A percentile compares a stretch with the other conserved stretches of the same genome.
phyloP scores from a whole-genome alignment of 768 basidiomycete species.

The Phylloporus scabripes region DNA sequence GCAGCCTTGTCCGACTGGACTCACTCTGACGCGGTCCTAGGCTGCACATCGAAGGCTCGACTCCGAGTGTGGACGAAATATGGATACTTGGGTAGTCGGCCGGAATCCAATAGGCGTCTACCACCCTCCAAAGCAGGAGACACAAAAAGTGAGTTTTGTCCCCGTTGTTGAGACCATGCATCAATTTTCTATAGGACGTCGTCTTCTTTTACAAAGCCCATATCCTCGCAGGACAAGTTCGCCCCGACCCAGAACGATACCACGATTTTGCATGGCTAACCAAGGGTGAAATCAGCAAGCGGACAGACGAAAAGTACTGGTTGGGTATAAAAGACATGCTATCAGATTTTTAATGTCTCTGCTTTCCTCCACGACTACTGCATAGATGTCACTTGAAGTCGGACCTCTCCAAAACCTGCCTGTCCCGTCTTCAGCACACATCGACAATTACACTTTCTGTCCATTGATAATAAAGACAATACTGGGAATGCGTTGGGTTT shows the following conservation, averaged over 20 bases:
- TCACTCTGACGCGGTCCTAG: conserved; percentile 31
- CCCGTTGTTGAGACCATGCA: not conserved
- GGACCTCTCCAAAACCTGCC: too few relatives aligned
- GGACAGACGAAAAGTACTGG: conserved; percentile 73
- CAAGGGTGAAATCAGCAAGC: conserved; percentile 77
- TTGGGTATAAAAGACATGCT: conserved; percentile 71
- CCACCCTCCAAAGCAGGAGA: conserved; percentile 40
- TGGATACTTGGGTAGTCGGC: conserved; percentile 95
- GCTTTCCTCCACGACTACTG: not conserved
- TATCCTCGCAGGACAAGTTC: conserved; percentile 83
- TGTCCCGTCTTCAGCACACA: too few relatives aligned
- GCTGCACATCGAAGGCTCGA: conserved; percentile 69
- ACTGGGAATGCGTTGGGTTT: too few relatives aligned
- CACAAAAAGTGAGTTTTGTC: conserved; percentile 33
- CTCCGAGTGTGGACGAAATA: conserved; percentile 67
- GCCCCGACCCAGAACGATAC: conserved; percentile 47
- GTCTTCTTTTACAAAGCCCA: conserved; percentile 94
- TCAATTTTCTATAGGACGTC: conserved; percentile 42
- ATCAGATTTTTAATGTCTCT: conserved; percentile 45
- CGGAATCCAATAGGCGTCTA: conserved; percentile 81
- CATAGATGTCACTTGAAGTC: too few relatives aligned
- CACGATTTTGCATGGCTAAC: conserved; percentile 91
- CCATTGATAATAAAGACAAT: too few relatives aligned
- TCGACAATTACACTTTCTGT: too few relatives aligned
- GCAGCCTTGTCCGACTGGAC: not conserved